Evolutionary conservation across 176 grass and related monocot genomes (phyloP), one percentile per base, ranked within the genome.

Genomic region (Ananas comosus): DNA sequence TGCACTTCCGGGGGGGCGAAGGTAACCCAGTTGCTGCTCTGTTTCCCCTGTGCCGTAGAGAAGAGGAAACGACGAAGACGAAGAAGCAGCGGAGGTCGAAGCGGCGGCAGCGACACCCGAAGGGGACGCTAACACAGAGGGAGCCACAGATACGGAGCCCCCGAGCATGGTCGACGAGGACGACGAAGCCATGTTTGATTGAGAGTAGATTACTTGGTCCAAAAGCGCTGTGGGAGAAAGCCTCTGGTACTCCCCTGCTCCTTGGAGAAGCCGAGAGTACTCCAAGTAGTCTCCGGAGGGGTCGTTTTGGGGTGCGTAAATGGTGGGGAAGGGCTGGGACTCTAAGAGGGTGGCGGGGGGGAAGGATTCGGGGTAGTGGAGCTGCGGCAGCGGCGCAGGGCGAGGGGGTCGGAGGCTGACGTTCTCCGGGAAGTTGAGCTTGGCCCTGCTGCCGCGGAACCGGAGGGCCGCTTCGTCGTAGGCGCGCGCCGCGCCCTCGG

Each of bases 381-480:
- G 23, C 1, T 24, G 66, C 25, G 49, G 67, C 25, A 22, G 67
- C 50, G 50, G 33, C 13, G 19, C 2, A 1, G 33, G 53, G 2
- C 47, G 51, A 1, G 28, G n/a, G 14, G 53, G 53, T 9, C 69
- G 75, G 14, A 88, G 58, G 13, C 47, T 52, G 48, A 74, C 86
- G 27, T 75, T 48, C 75, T 89, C 75, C 0, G 91, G 91, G 81
- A 94, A 94, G 74, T 94, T 94, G 24, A 94, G 86, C 63, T 89
- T 94, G 42, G 88, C 88, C 42, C 86, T 77, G 83, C 19, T 80
- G 28, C 86, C 86, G 10, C 90, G 80, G 72, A 89, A 89, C 13
- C 91, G 51, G 48, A 96, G 64, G 3, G 88, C 91, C 12, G 91
- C 91, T 11, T n/a, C 70, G 66, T 96, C 91, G 79, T 96, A 96